Evolutionary conservation across 164 flowering plant genomes (phyloP).

Genomic region (Pachysandra terminalis): DNA sequence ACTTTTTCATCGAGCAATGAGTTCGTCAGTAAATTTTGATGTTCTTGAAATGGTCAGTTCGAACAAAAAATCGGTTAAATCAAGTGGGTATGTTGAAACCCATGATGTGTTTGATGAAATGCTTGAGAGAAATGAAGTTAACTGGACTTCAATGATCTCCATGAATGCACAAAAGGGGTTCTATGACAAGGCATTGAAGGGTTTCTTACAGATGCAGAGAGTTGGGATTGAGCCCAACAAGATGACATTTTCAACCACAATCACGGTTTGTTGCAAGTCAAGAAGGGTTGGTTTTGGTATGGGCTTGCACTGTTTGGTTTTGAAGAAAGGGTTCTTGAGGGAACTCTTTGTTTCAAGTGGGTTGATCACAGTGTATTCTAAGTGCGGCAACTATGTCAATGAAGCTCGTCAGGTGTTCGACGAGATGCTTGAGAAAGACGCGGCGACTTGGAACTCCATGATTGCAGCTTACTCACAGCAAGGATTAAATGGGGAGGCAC

Average conservation of each 20-base stretch:
- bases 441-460: slow-evolving; percentile 26
- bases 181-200: slow-evolving; percentile 10
- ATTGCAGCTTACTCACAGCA: slow-evolving; percentile 19
- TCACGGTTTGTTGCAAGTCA: slow-evolving; percentile 14
- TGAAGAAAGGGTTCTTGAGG: slow-evolving; percentile 22
- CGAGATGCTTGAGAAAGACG: slow-evolving; percentile 20
- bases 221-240: slow-evolving; percentile 22
- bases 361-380: slow-evolving; percentile 22
- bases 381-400: not conserved
- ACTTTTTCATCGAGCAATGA: not conserved
- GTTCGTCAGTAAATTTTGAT: not conserved
- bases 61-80: too few relatives aligned
- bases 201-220: slow-evolving; percentile 18
- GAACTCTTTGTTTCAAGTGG: slow-evolving; percentile 26
- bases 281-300: slow-evolving; percentile 6
- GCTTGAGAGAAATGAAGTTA: slow-evolving; percentile 12
- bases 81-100: not conserved
- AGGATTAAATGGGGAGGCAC: slow-evolving; percentile 18
- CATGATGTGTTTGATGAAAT: slow-evolving; percentile 7
- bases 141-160: slow-evolving; percentile 23
- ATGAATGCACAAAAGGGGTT: slow-evolving; percentile 16
- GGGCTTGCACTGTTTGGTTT: slow-evolving; percentile 20
- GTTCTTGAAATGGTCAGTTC: not conserved
- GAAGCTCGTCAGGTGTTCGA: slow-evolving; percentile 26
- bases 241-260: slow-evolving; percentile 18